Evolutionary conservation across 2,329 filamentous ascomycete species (phyloP).

Genomic region (Zopfia rhizophila): DNA sequence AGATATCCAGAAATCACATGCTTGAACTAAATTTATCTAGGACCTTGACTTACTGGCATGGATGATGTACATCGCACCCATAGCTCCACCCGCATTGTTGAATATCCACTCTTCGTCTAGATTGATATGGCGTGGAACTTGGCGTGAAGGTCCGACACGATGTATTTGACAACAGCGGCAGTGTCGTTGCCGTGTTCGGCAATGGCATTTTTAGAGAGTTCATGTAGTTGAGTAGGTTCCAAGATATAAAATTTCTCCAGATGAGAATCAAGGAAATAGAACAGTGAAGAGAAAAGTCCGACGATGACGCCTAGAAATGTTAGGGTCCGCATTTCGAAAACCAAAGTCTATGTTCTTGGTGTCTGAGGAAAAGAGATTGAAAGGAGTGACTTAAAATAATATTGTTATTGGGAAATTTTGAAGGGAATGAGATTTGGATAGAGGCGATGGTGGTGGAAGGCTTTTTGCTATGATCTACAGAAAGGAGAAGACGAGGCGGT

Average conservation of each 20-base stretch:
- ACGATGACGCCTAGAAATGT: slow-evolving; percentile 33
- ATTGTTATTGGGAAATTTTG: too few relatives aligned
- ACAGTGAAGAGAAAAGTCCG: slow-evolving; percentile 33
- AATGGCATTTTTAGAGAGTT: slow-evolving; percentile 74
- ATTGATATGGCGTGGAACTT: slow-evolving; percentile 65
- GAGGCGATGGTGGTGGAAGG: too few relatives aligned
- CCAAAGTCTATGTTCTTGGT: too few relatives aligned
- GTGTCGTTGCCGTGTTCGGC: slow-evolving; percentile 80
- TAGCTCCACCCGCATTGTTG: slow-evolving; percentile 90
- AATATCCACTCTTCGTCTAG: slow-evolving; percentile 85
- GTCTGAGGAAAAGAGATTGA: too few relatives aligned
- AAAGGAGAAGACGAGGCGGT: too few relatives aligned
- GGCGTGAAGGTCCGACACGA: slow-evolving; percentile 71
- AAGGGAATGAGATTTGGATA: too few relatives aligned
- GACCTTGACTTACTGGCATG: slow-evolving; percentile 76
- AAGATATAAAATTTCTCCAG: slow-evolving; percentile 75
- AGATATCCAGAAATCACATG: background rate
- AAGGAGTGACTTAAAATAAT: too few relatives aligned
- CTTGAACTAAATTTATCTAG: too few relatives aligned
- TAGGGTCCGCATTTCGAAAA: slow-evolving; percentile 31
- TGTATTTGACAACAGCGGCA: slow-evolving; percentile 72
- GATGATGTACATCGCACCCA: slow-evolving; percentile 91
- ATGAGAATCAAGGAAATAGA: slow-evolving; percentile 41
- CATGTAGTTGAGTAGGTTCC: slow-evolving; percentile 72
- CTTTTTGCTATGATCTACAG: too few relatives aligned